Percentiles rank a stretch among this genome's conserved stretches.
Conservation (phyloP, 2,329 filamentous ascomycete genomes). For the Aspergillus spinulosporus region DNA sequence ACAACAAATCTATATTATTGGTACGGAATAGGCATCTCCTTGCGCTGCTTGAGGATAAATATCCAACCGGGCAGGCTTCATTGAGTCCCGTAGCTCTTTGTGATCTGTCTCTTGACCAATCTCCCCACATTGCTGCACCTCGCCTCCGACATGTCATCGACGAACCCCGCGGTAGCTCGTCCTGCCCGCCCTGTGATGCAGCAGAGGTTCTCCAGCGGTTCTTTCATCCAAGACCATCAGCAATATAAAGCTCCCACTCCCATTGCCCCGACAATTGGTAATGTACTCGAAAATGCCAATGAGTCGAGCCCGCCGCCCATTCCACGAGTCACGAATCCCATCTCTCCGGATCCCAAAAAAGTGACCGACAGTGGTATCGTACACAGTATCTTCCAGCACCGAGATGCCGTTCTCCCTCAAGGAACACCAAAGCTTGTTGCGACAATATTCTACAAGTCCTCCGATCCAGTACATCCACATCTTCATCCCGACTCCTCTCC, state of each 20-base stretch:
- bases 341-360: constrained; percentile 40
- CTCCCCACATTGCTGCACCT: constrained; percentile 8
- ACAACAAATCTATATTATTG: neutral
- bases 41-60: constrained; percentile 10
- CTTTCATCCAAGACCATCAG: constrained; percentile 51
- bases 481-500: constrained; percentile 51
- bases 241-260: constrained; percentile 47
- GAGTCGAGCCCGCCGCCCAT: constrained; percentile 29
- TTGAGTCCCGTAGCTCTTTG: constrained; percentile 13
- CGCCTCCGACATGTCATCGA: constrained; percentile 31
- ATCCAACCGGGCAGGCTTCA: constrained; percentile 11
- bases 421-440: constrained; percentile 48
- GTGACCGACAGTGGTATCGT: constrained; percentile 49
- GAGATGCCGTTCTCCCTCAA: constrained; percentile 39
- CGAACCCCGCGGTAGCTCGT: constrained; percentile 30
- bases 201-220: constrained; percentile 44
- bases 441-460: constrained; percentile 52
- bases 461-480: constrained; percentile 45
- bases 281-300: constrained; percentile 36
- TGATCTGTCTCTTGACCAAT: constrained; percentile 3
- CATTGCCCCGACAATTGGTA: constrained; percentile 37
- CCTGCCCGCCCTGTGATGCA: constrained; percentile 45
- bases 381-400: constrained; percentile 48
- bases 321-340: constrained; percentile 37
- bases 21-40: constrained; percentile 1